Evolutionary conservation across 2,329 filamentous ascomycete species (phyloP), one percentile per base, ranked within the genome.

Genomic region (Pseudocercospora crystallina): DNA sequence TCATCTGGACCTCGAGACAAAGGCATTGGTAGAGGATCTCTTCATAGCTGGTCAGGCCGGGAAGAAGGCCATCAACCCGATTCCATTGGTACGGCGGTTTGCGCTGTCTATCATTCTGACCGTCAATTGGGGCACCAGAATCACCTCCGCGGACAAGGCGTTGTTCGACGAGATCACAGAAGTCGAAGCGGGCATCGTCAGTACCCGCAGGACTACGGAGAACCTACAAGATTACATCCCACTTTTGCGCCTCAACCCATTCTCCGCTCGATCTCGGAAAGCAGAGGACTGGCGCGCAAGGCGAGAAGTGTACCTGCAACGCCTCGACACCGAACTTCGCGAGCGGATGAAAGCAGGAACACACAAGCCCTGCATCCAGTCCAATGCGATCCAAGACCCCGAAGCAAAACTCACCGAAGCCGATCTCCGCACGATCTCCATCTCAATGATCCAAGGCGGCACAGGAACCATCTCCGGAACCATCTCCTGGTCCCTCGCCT

Each of bases 381-480:
- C 81, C 5, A 86, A 85, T 53, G 77, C 86, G 31, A 84, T 85
- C 51, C 69, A 79, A 39, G 83, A 86, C 57, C 77, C 81, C 56
- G 82, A 85, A 29, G 78, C 81, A 0, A 82, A 80, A 54, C 69
- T 86, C 12, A 83, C 80, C 66, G 74, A 76, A 33, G 81, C 80
- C 39, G 83, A 87, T 57, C 73, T 86, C 30, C 84, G 77, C 0
- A 83, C 79, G 0, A 86, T 86, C 59, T 84, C 80, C 53, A 66
- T 86, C 54, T 86, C 83, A 1, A 86, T 87, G 83, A 70, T 86
- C 3, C 83, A 81, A 0, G 84, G 83, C 1, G 84, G 84, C 0
- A 70, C 86, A 2, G 84, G 86, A 54, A 87, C 84, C 0, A 76
- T 86, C 34, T 84, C 82, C 1, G 86, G 82, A 0, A 72, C 84